Conservation (phyloP, 2,329 filamentous ascomycete species). For the Lojkania enalia region DNA sequence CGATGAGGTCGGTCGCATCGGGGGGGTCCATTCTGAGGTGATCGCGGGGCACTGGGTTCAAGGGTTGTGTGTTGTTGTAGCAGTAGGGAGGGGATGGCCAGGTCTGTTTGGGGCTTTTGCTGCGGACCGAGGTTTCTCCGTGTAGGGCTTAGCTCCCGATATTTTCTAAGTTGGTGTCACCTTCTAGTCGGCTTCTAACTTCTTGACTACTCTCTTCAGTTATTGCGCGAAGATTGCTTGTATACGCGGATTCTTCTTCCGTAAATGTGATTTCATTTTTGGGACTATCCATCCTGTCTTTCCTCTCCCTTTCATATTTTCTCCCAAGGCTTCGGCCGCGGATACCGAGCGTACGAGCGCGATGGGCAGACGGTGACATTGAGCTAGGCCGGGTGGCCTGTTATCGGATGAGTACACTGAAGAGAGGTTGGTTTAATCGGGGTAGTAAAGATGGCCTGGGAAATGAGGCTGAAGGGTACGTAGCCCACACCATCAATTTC, state of each 20-base stretch:
- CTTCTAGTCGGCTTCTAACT: background rate
- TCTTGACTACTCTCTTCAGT: too few relatives aligned
- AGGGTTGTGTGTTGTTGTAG: conserved; percentile 1
- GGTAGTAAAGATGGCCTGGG: conserved; percentile 18
- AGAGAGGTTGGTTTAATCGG: conserved; percentile 24
- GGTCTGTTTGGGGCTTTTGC: conserved; percentile 20
- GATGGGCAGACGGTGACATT: conserved; percentile 50
- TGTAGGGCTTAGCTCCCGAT: conserved; percentile 1
- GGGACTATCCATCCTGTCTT: conserved; percentile 49
- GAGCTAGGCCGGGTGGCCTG: conserved; percentile 49
- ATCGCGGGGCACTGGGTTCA: background rate
- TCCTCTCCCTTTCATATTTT: conserved; percentile 38
- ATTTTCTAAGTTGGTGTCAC: conserved; percentile 1
- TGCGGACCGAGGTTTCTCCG: conserved; percentile 32
- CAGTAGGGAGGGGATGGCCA: background rate
- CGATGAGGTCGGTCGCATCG: conserved; percentile 67
- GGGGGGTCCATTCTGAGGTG: conserved; percentile 54
- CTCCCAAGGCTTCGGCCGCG: conserved; percentile 52
- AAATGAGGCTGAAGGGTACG: conserved; percentile 19
- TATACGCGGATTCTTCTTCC: conserved; percentile 1
- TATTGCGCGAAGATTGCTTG: conserved; percentile 7
- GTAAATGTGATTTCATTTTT: conserved; percentile 5
- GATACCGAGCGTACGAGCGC: conserved; percentile 44
- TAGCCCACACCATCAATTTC: background rate
- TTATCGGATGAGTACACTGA: conserved; percentile 23